Percentiles rank a stretch among this genome's conserved stretches.
Evolutionary conservation across 192 early-diverging fungal species (phyloP).

Genomic region (Coemansia sp.): DNA sequence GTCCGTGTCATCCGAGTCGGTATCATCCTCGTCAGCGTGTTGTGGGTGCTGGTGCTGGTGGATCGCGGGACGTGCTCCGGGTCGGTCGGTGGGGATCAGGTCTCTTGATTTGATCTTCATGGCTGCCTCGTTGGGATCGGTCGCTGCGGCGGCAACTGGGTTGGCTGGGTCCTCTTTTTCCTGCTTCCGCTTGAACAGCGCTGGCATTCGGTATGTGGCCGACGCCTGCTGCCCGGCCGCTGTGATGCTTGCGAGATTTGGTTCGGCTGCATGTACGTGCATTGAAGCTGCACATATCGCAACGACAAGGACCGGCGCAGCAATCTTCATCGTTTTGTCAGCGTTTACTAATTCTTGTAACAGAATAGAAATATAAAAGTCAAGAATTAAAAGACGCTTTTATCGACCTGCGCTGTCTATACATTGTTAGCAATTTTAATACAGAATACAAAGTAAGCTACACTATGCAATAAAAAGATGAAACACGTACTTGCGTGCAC

Average conservation of each 20-base stretch:
- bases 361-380: background rate
- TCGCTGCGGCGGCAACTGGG: constrained; percentile 49
- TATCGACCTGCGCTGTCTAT: too few relatives aligned
- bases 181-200: constrained; percentile 24
- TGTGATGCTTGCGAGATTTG: background rate
- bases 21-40: constrained; percentile 13
- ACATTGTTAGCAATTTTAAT: background rate
- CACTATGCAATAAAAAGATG: constrained; percentile 1
- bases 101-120: constrained; percentile 46
- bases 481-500: background rate
- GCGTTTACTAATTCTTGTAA: background rate
- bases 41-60: constrained; percentile 20
- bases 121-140: constrained; percentile 45
- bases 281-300: constrained; percentile 6
- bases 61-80: constrained; percentile 8
- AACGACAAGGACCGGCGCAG: constrained; percentile 3
- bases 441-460: background rate
- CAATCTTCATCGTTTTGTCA: constrained; percentile 9
- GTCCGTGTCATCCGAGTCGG: constrained; percentile 9
- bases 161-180: constrained; percentile 39
- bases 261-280: background rate
- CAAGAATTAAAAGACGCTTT: background rate
- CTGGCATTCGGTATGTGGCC: constrained; percentile 6
- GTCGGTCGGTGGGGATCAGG: constrained; percentile 43
- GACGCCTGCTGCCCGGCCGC: background rate